Evolutionary conservation across 257 asterid species (phyloP), one percentile per base, ranked within the genome.

Genomic region (Paraleonurus japonicus): DNA sequence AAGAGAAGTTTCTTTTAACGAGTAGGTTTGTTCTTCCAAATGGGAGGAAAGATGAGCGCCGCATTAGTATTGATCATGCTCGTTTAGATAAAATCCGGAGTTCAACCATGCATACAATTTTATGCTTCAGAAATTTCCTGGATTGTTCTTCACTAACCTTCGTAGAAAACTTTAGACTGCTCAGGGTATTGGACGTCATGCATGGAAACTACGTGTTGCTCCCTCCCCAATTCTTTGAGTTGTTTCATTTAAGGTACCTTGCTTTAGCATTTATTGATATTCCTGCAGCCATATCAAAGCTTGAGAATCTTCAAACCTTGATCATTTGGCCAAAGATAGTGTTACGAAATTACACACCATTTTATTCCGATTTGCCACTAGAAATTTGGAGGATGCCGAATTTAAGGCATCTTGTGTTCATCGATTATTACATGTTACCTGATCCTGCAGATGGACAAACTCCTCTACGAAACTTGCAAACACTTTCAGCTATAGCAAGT

Each of bases 381-480:
- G 64, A 61, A 48, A 61, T 72, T 32, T 61, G 63, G 70, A 61
- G 23, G 15, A 47, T 72, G 70, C 63, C 63, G 5, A 53, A 35
- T 2, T 58, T 62, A 50, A 62, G 76, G 45, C 71, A 72, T 63
- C 64, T 72, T 13, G n/a, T 61, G 2, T 33, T 26, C 26, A 22
- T 0, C 35, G 1, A 3, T 3, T 33, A 7, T 32, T 16, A 6
- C 41, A 19, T 47, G 6, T 48, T 72, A 20, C 20, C 20, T 12
- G 2, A 24, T 48, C 63, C 28, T 7, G 15, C 2, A 3, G 15
- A 48, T 48, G 55, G 20, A 10, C 10, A 9, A 23, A 13, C 16
- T 9, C 0, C 71, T 50, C 65, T 51, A 4, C 30, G 10, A 23
- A 63, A 50, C 7, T 48, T 72, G 20, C 71, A 72, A 48, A 72